Base-by-base conservation (phyloP, 306 rosid genomes). In the Corylus avellana region DNA sequence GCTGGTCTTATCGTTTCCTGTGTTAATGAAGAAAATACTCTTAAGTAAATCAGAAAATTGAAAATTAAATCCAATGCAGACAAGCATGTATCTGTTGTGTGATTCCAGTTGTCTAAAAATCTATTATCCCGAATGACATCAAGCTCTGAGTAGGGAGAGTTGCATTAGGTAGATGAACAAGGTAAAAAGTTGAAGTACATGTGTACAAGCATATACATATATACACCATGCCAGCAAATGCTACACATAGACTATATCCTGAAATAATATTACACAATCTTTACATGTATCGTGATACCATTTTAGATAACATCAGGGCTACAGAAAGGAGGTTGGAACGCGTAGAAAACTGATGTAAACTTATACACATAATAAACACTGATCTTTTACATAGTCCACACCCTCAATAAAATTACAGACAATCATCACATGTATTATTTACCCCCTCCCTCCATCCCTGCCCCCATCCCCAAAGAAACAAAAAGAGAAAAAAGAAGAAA, bases 1-100 rank as follows among this genome's bases (percentile, higher is more conserved):
- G 90, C 92, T 87, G 82, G 94, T 79, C 63, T 35, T 83, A 76
- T 89, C 88, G 78, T 86, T 91, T 77, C 98, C 98, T 95, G 82
- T 70, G 70, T 72, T 83, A 78, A 74, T 67, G 55, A 79, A 53
- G 79, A 82, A 61, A 56, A 77, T 37, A 63, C 37, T 53, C 80
- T n/a, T 78, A 84, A 25, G 55, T 70, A 14, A 12, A 79, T 84
- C 70, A 77, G 72, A 62, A 48, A n/a, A 39, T 79, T 48, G 44
- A 61, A 42, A 50, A 71, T 29, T 48, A 78, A 56, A 77, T 56
- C 35, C 69, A 79, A 64, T 20, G 57, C 46, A 61, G 5, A 75
- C 51, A 61, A 68, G 44, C 73, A 20, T 17, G 29, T n/a, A 42
- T 16, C 57, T 22, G 20, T 42, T 11, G 22, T 47, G 32, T 13